Evolutionary conservation across 176 grass and related monocot species (phyloP).

Genomic region (Cymbopogon citratus): DNA sequence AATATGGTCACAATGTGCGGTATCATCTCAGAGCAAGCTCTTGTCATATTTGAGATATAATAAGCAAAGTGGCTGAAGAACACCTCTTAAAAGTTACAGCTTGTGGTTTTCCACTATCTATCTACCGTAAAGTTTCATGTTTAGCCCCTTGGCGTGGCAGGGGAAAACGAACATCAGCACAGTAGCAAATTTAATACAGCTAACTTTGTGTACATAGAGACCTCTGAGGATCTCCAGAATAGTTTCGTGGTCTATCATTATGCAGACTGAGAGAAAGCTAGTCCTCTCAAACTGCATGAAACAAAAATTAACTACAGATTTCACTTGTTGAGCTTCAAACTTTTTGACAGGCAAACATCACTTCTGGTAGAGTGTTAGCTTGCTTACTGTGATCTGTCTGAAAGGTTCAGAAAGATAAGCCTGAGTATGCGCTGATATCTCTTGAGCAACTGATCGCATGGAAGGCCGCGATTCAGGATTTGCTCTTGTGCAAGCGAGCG

Average conservation of each 20-base stretch:
- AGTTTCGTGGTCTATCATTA: background rate
- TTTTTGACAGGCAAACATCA: conserved; percentile 29
- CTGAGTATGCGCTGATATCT: conserved; percentile 66
- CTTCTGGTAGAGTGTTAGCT: conserved; percentile 66
- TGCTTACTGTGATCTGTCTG: conserved; percentile 58
- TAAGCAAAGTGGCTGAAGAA: background rate
- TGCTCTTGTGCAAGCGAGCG: conserved; percentile 56
- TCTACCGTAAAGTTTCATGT: background rate
- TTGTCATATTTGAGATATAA: background rate
- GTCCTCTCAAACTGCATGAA: background rate
- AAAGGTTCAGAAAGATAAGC: conserved; percentile 69
- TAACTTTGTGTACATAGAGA: background rate
- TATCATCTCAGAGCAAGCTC: background rate
- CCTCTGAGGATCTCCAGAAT: background rate
- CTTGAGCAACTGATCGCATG: conserved; percentile 69
- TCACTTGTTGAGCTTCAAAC: background rate
- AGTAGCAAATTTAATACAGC: background rate
- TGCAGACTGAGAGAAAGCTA: conserved; percentile 1
- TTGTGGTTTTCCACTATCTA: background rate
- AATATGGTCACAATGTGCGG: no score
- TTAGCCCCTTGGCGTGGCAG: background rate
- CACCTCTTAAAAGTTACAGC: background rate
- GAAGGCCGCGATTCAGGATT: conserved; percentile 67
- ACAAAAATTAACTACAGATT: background rate
- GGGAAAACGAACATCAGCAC: background rate